Evolutionary conservation across 805 yeast genomes (phyloP).

Genomic region (Yarrowia sp.): DNA sequence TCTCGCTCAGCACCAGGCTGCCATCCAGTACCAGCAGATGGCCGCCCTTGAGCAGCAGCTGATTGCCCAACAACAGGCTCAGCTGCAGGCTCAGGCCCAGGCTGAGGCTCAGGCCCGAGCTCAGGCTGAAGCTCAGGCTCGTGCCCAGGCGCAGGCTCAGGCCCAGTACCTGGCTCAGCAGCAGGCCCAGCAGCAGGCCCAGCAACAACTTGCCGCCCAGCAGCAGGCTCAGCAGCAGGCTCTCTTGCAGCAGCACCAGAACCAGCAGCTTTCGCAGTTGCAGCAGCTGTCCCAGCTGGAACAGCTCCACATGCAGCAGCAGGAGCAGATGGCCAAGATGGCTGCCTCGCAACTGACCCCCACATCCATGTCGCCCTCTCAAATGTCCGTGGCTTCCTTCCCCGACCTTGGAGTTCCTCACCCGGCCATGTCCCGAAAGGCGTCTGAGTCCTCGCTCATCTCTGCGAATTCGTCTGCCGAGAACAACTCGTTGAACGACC

Average conservation of each 20-base stretch:
- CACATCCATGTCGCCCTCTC: constrained; percentile 6
- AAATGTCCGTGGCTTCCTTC: constrained; percentile 6
- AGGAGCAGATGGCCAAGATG: constrained; percentile 21
- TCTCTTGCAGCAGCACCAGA: constrained; percentile 5
- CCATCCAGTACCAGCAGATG: constrained; percentile 12
- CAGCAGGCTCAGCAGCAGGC: constrained; percentile 20
- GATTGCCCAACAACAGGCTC: constrained; percentile 9
- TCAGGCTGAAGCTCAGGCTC: background rate
- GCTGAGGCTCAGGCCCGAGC: background rate
- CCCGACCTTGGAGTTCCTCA: constrained; percentile 19
- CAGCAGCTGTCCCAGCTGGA: constrained; percentile 16
- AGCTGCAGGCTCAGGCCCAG: background rate
- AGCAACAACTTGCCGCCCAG: background rate
- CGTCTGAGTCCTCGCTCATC: background rate
- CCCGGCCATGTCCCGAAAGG: constrained; percentile 23
- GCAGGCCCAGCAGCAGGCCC: constrained; percentile 6
- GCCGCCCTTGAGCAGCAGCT: constrained; percentile 9
- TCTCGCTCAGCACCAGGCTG: constrained; percentile 2
- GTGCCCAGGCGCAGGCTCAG: background rate
- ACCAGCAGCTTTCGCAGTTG: constrained; percentile 18
- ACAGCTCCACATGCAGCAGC: constrained; percentile 21
- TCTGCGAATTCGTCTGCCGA: constrained; percentile 5
- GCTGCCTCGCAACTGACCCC: constrained; percentile 18
- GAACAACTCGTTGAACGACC: constrained; percentile 22
- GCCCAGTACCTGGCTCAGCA: constrained; percentile 1